Conservation (phyloP, 2,329 filamentous ascomycete genomes). For the Fonsecaea nubica region DNA sequence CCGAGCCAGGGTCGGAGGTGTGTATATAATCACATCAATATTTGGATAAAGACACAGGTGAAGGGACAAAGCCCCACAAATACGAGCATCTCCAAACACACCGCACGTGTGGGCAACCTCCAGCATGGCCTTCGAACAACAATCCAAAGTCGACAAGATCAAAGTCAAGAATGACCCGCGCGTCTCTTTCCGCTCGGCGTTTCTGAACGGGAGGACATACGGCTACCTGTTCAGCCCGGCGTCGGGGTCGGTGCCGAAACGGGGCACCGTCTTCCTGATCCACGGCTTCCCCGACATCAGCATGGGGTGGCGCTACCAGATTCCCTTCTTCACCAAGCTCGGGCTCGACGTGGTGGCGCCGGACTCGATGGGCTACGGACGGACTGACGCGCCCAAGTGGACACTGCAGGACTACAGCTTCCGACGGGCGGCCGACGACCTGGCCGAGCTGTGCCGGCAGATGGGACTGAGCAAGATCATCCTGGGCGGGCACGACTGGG, state of each 20-base stretch:
- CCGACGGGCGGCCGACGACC: constrained; percentile 75
- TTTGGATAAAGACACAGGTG: neutral
- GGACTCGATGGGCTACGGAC: constrained; percentile 86
- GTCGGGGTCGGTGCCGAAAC: constrained; percentile 47
- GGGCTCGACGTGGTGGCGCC: constrained; percentile 81
- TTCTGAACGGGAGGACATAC: constrained; percentile 74
- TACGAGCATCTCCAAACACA: neutral
- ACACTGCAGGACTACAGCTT: constrained; percentile 68
- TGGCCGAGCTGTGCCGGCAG: constrained; percentile 72
- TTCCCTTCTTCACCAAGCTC: constrained; percentile 74
- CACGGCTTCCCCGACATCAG: constrained; percentile 85
- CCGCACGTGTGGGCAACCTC: neutral
- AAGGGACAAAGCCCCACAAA: neutral
- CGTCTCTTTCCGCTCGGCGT: constrained; percentile 67
- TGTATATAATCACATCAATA: neutral
- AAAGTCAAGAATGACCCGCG: constrained; percentile 67
- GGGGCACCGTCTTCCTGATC: constrained; percentile 64
- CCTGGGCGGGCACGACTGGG: constrained; percentile 92
- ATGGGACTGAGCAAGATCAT: constrained; percentile 68
- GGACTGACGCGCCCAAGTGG: constrained; percentile 66
- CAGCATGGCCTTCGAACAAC: neutral
- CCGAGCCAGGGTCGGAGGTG: neutral
- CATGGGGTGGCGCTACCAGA: constrained; percentile 88
- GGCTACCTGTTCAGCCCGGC: constrained; percentile 63
- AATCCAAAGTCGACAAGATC: constrained; percentile 63